phyloP scores from a whole-genome alignment of 352 stramenopile genomes.

The Phytophthora podocarpi region DNA sequence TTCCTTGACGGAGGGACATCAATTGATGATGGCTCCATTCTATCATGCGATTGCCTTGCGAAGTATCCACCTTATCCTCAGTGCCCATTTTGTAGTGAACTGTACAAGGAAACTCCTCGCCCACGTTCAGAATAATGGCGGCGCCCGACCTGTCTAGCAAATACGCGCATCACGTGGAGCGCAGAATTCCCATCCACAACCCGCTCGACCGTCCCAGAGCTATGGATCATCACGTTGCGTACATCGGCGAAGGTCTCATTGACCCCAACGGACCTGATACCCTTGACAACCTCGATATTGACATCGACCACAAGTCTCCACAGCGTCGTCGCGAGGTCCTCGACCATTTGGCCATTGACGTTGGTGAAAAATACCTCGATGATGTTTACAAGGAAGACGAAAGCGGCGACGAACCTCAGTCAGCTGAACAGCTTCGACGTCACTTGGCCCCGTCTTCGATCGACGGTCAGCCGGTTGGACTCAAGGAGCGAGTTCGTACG shows the following conservation, averaged over 20 bases:
- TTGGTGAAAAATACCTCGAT: conserved; percentile 64
- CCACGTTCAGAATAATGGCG: too few relatives aligned
- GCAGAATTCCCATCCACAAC: conserved; percentile 7
- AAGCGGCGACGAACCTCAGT: too few relatives aligned
- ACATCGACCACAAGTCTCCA: conserved; percentile 46
- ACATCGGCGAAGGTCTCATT: conserved; percentile 64
- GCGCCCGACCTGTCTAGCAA: too few relatives aligned
- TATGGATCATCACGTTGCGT: conserved; percentile 25
- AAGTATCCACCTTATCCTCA: conserved; percentile 2
- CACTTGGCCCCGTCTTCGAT: too few relatives aligned
- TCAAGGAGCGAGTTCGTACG: conserved; percentile 28
- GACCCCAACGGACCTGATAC: conserved; percentile 40
- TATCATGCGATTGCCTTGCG: not conserved
- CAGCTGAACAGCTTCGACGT: too few relatives aligned
- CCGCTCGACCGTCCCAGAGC: conserved; percentile 1
- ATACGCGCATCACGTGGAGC: not conserved
- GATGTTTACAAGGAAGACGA: conserved; percentile 65
- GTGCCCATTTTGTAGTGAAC: conserved; percentile 5
- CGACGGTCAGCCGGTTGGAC: conserved; percentile 22
- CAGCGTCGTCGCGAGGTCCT: conserved; percentile 27
- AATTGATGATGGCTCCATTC: not conserved
- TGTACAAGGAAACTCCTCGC: too few relatives aligned
- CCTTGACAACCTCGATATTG: conserved; percentile 39
- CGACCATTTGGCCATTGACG: conserved; percentile 59
- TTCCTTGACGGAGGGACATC: not conserved